Conservation (phyloP, 2,329 filamentous ascomycete species). For the Parafenestella ontariensis region DNA sequence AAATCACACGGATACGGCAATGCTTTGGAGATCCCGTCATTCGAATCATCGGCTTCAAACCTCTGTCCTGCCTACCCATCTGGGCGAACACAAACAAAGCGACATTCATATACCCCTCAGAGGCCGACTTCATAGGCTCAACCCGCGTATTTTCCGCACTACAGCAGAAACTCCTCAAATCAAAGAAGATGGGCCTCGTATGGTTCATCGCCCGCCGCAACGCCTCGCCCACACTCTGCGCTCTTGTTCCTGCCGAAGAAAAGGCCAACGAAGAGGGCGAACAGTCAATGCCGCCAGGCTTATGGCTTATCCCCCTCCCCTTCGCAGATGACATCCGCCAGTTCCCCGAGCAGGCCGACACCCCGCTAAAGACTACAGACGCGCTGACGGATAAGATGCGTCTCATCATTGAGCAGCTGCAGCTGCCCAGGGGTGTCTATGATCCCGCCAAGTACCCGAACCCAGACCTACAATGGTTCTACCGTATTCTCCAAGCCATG, state of each 20-base stretch:
- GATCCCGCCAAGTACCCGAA: slow-evolving; percentile 91
- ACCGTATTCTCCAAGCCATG: slow-evolving; percentile 88
- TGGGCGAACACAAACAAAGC: slow-evolving; percentile 90
- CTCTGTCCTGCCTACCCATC: slow-evolving; percentile 72
- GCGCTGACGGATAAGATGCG: slow-evolving; percentile 82
- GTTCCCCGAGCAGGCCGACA: slow-evolving; percentile 68
- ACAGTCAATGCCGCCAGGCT: slow-evolving; percentile 77
- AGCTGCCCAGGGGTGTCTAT: slow-evolving; percentile 85
- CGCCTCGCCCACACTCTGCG: slow-evolving; percentile 78
- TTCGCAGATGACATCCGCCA: slow-evolving; percentile 88
- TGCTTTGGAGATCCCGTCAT: slow-evolving; percentile 81
- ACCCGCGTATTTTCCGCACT: slow-evolving; percentile 91
- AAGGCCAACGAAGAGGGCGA: slow-evolving; percentile 68
- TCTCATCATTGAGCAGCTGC: slow-evolving; percentile 80
- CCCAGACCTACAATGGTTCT: slow-evolving; percentile 94
- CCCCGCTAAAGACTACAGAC: slow-evolving; percentile 60
- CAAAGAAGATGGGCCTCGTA: slow-evolving; percentile 81
- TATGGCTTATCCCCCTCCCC: slow-evolving; percentile 89
- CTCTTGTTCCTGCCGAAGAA: slow-evolving; percentile 78
- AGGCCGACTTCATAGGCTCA: slow-evolving; percentile 87
- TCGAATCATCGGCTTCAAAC: slow-evolving; percentile 93
- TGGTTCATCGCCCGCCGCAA: slow-evolving; percentile 90
- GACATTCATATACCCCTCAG: slow-evolving; percentile 91
- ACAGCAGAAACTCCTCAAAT: slow-evolving; percentile 82
- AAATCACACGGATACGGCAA: slow-evolving; percentile 76